Base-by-base conservation (phyloP, 2,329 filamentous ascomycete genomes). In the Ilyonectria sp. region DNA sequence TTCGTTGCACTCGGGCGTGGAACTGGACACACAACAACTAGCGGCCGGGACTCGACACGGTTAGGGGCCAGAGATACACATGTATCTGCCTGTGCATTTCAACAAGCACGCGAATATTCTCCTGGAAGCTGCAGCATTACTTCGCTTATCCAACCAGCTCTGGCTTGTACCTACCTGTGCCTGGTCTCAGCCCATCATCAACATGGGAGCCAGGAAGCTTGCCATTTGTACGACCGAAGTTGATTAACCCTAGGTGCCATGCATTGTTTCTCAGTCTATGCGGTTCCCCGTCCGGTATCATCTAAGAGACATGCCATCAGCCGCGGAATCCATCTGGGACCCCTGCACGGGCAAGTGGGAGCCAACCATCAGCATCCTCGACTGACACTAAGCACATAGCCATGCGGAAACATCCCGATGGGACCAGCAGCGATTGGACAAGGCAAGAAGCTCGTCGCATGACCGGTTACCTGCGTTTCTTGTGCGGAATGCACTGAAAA, bases 361-460 rank as follows among this genome's bases (percentile, higher is more conserved):
- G 47, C 46, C 58, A 60, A 52, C 47, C 47, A 44, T 21, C n/a
- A 15, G 13, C 17, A 33, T 33, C 21, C 33, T 55, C 23, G 46
- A 53, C 60, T 60, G 26, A 50, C 55, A 58, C 64, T 21, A 44
- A 17, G 50, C 50, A 21, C 44, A 23, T 52, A 44, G 59, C 46
- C 44, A 56, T 58, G 46, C 56, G 60, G 62, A 47, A 54, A 68
- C 44, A 58, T 50, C 37, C 60, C 13, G 46, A 43, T 68, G 54
- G 53, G 52, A 13, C 35, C 21, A 17, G 19, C 58, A 60, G 40
- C 55, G 46, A 62, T 59, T 69, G 61, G 52, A 15, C 47, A 37
- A 33, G 21, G 35, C 13, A 49, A 15, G 31, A 13, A 23, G 33
- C 35, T 40, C 49, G 26, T 46, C 26, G 55, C 26, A 40, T 60